phyloP scores from a whole-genome alignment of 2,329 filamentous ascomycete species.

The Alternaria arbusti region DNA sequence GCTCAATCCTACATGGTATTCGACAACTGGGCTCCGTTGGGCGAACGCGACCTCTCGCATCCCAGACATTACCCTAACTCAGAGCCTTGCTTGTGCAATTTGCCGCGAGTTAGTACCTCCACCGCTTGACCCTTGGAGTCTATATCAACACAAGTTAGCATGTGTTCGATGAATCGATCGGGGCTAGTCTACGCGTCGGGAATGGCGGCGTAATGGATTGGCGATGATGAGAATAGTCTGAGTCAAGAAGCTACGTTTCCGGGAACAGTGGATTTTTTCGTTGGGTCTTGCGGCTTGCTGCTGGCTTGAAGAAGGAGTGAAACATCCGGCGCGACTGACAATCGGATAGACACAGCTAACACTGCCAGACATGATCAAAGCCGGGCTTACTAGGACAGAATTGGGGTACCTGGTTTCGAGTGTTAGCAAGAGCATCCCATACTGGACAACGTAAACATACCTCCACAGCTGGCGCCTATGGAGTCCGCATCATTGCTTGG shows the following conservation, averaged over 20 bases:
- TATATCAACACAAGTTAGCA: not conserved
- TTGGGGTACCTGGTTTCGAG: not conserved
- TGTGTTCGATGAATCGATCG: not conserved
- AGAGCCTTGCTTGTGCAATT: not conserved
- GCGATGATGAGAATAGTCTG: not conserved
- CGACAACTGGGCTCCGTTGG: no score
- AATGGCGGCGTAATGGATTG: not conserved
- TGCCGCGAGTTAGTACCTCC: not conserved
- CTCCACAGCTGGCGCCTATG: not conserved
- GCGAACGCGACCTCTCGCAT: no score
- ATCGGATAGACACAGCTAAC: not conserved
- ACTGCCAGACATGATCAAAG: not conserved
- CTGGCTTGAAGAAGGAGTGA: not conserved
- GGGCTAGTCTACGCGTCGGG: not conserved
- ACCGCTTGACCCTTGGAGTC: not conserved
- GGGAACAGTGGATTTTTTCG: not conserved
- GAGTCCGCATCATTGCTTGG: not conserved
- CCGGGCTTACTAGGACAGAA: not conserved
- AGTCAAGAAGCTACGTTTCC: not conserved
- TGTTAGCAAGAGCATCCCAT: not conserved
- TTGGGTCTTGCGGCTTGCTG: not conserved
- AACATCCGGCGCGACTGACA: not conserved
- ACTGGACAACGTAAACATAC: not conserved
- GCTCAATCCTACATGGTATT: no score
- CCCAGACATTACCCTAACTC: not conserved